Percentiles rank a stretch among this genome's conserved stretches.
phyloP scores from a whole-genome alignment of 2,329 filamentous ascomycete genomes.

The Epichloe brachyelytri region DNA sequence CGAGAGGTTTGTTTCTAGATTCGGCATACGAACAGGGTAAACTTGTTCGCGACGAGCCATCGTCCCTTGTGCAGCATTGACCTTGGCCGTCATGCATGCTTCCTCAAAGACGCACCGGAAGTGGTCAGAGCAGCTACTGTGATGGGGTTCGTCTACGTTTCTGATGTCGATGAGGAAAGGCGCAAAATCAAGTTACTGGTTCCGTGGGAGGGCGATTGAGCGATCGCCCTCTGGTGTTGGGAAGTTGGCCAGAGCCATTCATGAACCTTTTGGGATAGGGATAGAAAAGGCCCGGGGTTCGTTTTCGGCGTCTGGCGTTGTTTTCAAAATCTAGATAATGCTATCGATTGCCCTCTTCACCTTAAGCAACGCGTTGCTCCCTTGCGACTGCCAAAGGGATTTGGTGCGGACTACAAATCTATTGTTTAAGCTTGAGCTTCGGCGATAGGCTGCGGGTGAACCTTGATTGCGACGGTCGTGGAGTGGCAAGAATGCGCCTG shows the following conservation, averaged over 20 bases:
- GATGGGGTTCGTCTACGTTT: conserved; percentile 87
- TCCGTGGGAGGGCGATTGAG: conserved; percentile 70
- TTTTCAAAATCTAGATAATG: no score
- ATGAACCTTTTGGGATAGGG: conserved; percentile 55
- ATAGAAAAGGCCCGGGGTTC: no score
- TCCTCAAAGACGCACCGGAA: conserved; percentile 55
- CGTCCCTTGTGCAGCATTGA: conserved; percentile 62
- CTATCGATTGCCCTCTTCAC: no score
- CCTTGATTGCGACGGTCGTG: no score
- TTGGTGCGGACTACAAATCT: no score
- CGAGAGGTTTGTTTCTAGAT: conserved; percentile 8
- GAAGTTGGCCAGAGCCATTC: conserved; percentile 74
- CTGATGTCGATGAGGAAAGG: conserved; percentile 78
- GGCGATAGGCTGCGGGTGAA: no score
- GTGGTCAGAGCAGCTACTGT: conserved; percentile 69
- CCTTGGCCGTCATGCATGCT: conserved; percentile 76
- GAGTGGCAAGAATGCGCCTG: no score
- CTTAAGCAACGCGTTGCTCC: no score
- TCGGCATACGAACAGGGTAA: conserved; percentile 21
- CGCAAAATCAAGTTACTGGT: conserved; percentile 69
- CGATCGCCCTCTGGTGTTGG: conserved; percentile 69
- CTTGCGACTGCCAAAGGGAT: no score
- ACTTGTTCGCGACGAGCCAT: conserved; percentile 53
- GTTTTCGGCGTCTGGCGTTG: no score
- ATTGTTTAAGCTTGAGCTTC: no score